Percentiles rank a stretch among this genome's conserved stretches.
phyloP scores from a whole-genome alignment of 2,329 filamentous ascomycete genomes.

The Magnaporthales sp. region DNA sequence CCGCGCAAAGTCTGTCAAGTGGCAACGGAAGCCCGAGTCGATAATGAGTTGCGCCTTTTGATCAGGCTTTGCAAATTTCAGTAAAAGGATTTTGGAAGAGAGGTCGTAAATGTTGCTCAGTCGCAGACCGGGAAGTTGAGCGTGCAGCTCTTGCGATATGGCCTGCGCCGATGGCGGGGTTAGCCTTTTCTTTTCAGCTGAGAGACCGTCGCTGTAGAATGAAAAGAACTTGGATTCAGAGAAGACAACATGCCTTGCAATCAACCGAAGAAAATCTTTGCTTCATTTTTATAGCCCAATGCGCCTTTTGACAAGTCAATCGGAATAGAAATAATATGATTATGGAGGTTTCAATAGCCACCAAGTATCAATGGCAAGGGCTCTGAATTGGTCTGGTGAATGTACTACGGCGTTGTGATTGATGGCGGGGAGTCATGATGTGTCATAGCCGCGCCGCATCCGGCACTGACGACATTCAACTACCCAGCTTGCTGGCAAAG shows the following conservation, averaged over 20 bases:
- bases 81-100: slow-evolving; percentile 86
- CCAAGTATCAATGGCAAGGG: background rate
- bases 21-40: slow-evolving; percentile 92
- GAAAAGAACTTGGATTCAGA: background rate
- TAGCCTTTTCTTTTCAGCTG: background rate
- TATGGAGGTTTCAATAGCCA: background rate
- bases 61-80: slow-evolving; percentile 90
- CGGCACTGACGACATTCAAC: background rate
- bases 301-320: background rate
- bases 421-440: background rate
- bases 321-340: background rate
- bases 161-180: background rate
- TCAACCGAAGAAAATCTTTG: background rate
- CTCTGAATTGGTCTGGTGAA: no score
- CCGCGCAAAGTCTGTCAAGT: slow-evolving; percentile 83
- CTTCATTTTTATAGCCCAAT: background rate
- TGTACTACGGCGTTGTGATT: no score
- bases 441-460: background rate
- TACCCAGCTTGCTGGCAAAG: background rate
- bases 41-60: slow-evolving; percentile 84
- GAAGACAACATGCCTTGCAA: background rate
- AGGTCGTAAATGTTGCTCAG: slow-evolving; percentile 94
- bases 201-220: background rate
- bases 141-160: background rate
- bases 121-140: slow-evolving; percentile 41